Base-by-base conservation (phyloP, 257 asterid species). In the Solanum chiquidenum region DNA sequence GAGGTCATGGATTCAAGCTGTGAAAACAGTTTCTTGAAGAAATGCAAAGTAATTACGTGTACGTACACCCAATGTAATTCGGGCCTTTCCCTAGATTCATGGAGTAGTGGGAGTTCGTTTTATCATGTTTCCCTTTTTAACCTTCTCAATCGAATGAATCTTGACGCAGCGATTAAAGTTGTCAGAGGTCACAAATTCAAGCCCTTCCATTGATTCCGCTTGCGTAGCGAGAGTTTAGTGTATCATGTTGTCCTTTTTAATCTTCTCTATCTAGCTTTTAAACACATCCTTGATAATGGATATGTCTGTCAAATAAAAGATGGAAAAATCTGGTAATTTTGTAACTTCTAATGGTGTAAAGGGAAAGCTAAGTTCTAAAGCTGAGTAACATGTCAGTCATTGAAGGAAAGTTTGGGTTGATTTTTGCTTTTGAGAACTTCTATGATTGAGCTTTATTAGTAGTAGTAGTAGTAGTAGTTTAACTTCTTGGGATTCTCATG, bases 401-500 rank as follows among this genome's bases (percentile, higher is more conserved):
- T 38, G 33, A 27, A 27, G 49, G 27, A 69, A 64, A 52, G 46
- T n/a, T 55, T 49, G 86, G 14, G 77, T 31, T 62, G 16, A 52
- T 83, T 83, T 89, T 87, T 90, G 89, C 91, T 90, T 91, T 91
- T 91, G 91, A 68, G 89, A 74, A 89, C 86, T 87, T 46, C 90
- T 77, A 87, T 88, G 90, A 89, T 91, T 38, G 71, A 84, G 89
- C 86, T 83, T 86, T 89, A 16, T 16, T 16, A 52, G 9, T 16
- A 75, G 62, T 79, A 72, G 79, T 31, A 73, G 80, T 20, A 13
- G 46, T 73, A 40, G 12, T 89, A 74, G 79, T 37, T 68, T 72
- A 77, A 80, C 60, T 34, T 85, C 87, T 89, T 88, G 93, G 93
- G 93, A 90, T 91, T 89, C 92, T 90, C 89, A 88, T 85, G 88